Conservation (phyloP, 1,284 basidiomycete genomes). For the Somion occarium region DNA sequence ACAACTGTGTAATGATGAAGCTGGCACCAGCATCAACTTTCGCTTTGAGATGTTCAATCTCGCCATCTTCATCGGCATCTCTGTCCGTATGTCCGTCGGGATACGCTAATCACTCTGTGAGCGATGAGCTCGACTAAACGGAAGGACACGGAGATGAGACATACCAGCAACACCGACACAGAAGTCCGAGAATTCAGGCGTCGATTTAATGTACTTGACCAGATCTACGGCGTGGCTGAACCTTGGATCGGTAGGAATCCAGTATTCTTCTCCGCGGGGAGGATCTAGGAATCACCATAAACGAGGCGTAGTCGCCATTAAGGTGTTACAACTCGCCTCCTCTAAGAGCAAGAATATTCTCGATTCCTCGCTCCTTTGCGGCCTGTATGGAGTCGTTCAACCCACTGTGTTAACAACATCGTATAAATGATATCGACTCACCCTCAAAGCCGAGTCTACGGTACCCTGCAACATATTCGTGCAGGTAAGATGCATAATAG, state of each 20-base stretch:
- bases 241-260: conserved; percentile 80
- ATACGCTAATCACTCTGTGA: conserved; percentile 56
- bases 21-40: conserved; percentile 96
- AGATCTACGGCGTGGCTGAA: conserved; percentile 91
- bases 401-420: background rate
- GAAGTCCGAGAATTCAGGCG: conserved; percentile 81
- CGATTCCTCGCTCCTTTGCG: conserved; percentile 80
- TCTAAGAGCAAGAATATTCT: conserved; percentile 89
- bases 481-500: conserved; percentile 94
- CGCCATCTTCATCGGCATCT: conserved; percentile 56
- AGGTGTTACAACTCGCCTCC: conserved; percentile 54
- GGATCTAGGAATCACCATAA: conserved; percentile 55
- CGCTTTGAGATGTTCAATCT: conserved; percentile 75
- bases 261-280: conserved; percentile 89
- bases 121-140: conserved; percentile 9
- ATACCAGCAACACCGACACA: conserved; percentile 88
- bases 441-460: conserved; percentile 82
- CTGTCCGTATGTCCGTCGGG: conserved; percentile 88
- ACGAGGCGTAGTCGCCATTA: background rate
- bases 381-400: conserved; percentile 39
- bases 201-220: conserved; percentile 82
- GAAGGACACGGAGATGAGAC: conserved; percentile 7
- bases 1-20: conserved; percentile 95
- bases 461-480: conserved; percentile 93
- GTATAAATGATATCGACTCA: conserved; percentile 29